Base-by-base conservation (phyloP, 345 rosid species). In the Carallia brachiata region DNA sequence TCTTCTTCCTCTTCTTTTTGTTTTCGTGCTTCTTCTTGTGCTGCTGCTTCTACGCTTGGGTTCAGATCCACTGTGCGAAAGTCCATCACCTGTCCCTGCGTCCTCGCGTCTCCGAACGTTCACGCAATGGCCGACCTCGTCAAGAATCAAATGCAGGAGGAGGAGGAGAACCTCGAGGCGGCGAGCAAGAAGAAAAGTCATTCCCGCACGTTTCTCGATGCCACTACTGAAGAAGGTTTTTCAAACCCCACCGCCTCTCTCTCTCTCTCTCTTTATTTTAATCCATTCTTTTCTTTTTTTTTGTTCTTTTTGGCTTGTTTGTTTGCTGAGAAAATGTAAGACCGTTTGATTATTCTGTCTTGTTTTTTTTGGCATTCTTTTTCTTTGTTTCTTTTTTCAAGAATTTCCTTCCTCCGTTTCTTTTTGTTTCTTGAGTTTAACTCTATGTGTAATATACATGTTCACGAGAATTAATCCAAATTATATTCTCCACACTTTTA, bases 181-280 rank as follows among this genome's bases (percentile, higher is more conserved):
- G 52, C 4, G 36, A 9, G 31, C 40, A 18, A 34, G 65, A 79
- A 75, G 78, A 70, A 66, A 44, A 74, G 61, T 70, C 93, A 84
- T 75, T 79, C 87, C 4, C 91, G 90, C 68, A 79, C 90, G 44
- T 90, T 94, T 75, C 77, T 88, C 53, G 89, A 92, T 66, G 99
- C 85, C 18, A 83, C 77, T 39, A 83, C 86, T 36, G 96, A 85
- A 72, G 70, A 87, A 85, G 99, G 99, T 95, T 69, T 61, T 55
- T 23, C 30, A 30, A 44, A 44, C 50, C 5, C 50, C 16, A 44
- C 50, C 50, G 12, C 50, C 50, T 44, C 50, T 12, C 13, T 4
- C 12, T 12, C 12, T 32, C 34, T 32, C 4, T 32, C 4, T 32
- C 1, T 32, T 32, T 32, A 1, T 32, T 32, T 32, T 4, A 37